Percentiles rank a stretch among this genome's conserved stretches.
phyloP scores from a whole-genome alignment of 2,329 filamentous ascomycete species.

The Microdochium paspali region DNA sequence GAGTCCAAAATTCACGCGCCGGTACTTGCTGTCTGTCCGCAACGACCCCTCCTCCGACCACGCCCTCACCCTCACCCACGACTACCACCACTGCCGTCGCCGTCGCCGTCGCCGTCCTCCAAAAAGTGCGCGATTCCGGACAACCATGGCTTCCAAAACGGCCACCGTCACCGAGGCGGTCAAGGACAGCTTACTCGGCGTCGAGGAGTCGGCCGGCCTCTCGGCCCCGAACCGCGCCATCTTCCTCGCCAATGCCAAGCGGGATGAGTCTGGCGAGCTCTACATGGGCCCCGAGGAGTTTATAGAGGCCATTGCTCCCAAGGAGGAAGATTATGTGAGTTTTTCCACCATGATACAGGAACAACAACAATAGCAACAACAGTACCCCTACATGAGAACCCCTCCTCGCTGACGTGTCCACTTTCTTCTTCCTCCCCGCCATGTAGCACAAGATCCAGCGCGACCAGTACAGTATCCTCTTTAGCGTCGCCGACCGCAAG shows the following conservation, averaged over 20 bases:
- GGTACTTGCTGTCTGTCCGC: too few relatives aligned
- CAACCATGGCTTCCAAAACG: conserved; percentile 19
- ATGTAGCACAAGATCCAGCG: conserved; percentile 91
- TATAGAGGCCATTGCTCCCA: conserved; percentile 79
- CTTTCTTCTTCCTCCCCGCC: neutral
- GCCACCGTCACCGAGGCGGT: conserved; percentile 56
- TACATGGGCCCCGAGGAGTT: conserved; percentile 83
- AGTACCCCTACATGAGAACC: neutral
- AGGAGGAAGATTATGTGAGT: conserved; percentile 84
- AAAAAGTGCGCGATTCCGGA: neutral
- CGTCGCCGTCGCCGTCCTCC: too few relatives aligned
- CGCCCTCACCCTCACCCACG: neutral
- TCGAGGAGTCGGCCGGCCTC: conserved; percentile 46
- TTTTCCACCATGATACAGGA: conserved; percentile 3
- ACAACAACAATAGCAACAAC: too few relatives aligned
- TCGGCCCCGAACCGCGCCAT: conserved; percentile 66
- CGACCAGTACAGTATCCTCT: conserved; percentile 90
- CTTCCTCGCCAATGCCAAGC: conserved; percentile 68
- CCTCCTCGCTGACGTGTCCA: neutral
- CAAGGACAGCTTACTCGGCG: conserved; percentile 71
- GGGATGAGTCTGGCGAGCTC: conserved; percentile 68
- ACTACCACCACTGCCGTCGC: neutral
- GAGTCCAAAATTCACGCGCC: neutral
- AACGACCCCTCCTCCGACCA: too few relatives aligned
- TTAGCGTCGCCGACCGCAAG: conserved; percentile 78